phyloP scores from a whole-genome alignment of 805 yeast species.

The Candida hispaniensis region DNA sequence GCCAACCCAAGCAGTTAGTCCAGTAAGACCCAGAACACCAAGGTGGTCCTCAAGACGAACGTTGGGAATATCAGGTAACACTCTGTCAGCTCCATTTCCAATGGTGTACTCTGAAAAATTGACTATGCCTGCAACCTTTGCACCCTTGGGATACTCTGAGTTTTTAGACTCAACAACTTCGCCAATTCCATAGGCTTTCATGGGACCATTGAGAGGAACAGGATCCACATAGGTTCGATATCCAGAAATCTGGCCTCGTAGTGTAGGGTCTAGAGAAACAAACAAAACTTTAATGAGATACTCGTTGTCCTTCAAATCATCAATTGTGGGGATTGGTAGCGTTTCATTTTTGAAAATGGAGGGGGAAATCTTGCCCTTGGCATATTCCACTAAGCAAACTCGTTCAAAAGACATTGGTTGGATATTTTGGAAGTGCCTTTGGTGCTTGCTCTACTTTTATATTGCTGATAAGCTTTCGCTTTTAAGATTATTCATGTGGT shows the following conservation, averaged over 20 bases:
- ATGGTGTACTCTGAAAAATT: constrained; percentile 13
- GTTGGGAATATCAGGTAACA: constrained; percentile 14
- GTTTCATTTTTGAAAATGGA: constrained; percentile 11
- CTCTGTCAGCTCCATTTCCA: constrained; percentile 5
- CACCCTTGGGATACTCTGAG: constrained; percentile 7
- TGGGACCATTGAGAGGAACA: constrained; percentile 10
- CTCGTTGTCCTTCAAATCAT: constrained; percentile 7
- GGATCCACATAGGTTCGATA: constrained; percentile 9
- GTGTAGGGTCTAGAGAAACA: constrained; percentile 16
- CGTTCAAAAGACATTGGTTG: constrained; percentile 10
- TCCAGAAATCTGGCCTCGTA: constrained; percentile 17
- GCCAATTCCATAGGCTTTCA: constrained; percentile 17
- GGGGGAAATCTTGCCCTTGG: constrained; percentile 7
- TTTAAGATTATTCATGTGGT: too few species aligned
- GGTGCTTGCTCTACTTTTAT: constrained; percentile 1
- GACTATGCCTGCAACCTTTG: constrained; percentile 3
- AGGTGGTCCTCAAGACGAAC: constrained; percentile 13
- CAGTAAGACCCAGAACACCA: constrained; percentile 26
- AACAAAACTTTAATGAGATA: constrained; percentile 12
- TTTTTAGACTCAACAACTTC: constrained; percentile 17
- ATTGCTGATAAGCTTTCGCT: too few species aligned
- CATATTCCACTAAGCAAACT: constrained; percentile 5
- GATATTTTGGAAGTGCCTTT: neutral
- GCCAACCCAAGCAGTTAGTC: constrained; percentile 69
- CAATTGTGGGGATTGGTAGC: constrained; percentile 8